These are phyloP conservation scores for Chlorella sp. DNA, from an alignment of 139 green algal species.

Conservation along the genomic window DNA sequence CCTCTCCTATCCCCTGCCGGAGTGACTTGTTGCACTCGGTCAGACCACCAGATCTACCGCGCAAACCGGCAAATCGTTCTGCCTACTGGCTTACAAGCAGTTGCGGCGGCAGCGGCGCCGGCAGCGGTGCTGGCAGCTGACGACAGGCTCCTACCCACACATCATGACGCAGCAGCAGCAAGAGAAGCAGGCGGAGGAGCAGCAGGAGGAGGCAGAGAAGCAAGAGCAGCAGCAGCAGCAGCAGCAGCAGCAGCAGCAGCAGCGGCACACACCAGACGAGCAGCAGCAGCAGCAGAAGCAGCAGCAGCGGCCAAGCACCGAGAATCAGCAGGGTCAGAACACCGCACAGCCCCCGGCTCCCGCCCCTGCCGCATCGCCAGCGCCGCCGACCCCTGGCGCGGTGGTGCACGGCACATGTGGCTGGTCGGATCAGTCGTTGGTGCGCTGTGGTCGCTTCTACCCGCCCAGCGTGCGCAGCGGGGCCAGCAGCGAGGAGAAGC, in stretches of 20 bases:
- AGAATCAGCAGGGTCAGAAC: neutral
- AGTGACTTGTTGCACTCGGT: too few relatives aligned
- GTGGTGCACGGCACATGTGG: constrained; percentile 14
- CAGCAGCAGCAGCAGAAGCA: neutral
- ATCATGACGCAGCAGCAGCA: neutral
- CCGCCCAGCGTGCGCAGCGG: neutral
- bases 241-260: neutral
- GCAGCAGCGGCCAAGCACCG: neutral
- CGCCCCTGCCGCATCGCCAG: neutral
- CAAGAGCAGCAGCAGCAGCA: neutral
- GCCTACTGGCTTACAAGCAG: too few relatives aligned
- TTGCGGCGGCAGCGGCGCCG: too few relatives aligned
- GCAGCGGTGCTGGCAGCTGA: too few relatives aligned
- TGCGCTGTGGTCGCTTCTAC: constrained; percentile 8
- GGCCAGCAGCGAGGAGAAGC: constrained; percentile 13
- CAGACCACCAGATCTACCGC: too few relatives aligned
- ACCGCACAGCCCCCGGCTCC: neutral
- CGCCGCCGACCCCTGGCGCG: neutral
- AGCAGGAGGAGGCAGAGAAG: neutral
- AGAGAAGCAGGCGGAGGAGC: neutral
- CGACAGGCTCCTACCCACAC: too few relatives aligned
- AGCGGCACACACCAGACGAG: neutral
- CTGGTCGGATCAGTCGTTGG: neutral
- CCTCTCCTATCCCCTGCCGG: too few relatives aligned
- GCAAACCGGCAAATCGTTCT: too few relatives aligned